Conservation (phyloP, 257 asterid genomes). For the Plantago major region DNA sequence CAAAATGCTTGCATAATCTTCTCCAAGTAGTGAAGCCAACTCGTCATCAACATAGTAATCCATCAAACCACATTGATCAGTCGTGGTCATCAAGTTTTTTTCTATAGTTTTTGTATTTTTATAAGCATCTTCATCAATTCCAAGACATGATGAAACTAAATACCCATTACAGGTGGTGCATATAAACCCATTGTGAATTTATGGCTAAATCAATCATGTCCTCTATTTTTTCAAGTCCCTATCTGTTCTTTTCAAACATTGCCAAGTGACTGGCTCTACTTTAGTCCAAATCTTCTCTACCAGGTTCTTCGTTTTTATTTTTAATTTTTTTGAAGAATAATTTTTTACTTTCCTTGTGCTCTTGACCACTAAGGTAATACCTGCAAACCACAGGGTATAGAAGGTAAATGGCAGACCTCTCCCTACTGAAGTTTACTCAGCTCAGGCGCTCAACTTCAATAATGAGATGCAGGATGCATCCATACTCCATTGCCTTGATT, state of each 20-base stretch:
- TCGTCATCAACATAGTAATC: slow-evolving; percentile 27
- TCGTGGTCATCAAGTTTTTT: neutral
- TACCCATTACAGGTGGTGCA: neutral
- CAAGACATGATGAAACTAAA: neutral
- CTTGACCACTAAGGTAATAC: too few species aligned
- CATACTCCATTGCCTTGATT: too few species aligned
- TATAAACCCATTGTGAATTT: slow-evolving; percentile 9
- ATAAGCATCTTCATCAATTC: neutral
- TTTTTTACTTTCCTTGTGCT: too few species aligned
- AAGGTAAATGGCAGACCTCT: too few species aligned
- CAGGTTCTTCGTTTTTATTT: neutral
- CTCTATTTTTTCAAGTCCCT: neutral
- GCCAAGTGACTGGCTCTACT: neutral
- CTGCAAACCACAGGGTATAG: too few species aligned
- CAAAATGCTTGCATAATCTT: slow-evolving; percentile 8
- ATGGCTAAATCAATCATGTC: slow-evolving; percentile 7
- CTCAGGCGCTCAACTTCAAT: neutral
- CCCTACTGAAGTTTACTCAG: too few species aligned
- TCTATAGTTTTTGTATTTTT: neutral
- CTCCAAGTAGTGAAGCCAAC: slow-evolving; percentile 24
- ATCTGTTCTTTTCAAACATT: neutral
- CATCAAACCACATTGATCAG: slow-evolving; percentile 21
- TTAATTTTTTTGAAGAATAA: neutral
- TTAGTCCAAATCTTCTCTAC: neutral
- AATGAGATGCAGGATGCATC: neutral